Percentiles rank a stretch among this genome's conserved stretches.
phyloP scores from a whole-genome alignment of 2,329 filamentous ascomycete genomes.

The Sarocladiaceae sp. region DNA sequence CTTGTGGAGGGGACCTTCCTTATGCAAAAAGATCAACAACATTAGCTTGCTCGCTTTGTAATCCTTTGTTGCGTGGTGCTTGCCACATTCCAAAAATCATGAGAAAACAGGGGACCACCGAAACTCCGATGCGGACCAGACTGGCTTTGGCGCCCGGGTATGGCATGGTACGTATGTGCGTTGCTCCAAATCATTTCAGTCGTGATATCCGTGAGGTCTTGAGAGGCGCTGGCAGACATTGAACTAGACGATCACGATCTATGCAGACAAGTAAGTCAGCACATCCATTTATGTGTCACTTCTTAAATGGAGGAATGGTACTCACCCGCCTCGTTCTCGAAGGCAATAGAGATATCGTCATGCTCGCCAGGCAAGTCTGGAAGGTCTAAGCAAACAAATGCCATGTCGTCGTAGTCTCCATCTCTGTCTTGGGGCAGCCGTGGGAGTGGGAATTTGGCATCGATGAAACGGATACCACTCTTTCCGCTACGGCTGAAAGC shows the following conservation, averaged over 20 bases:
- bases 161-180: background rate
- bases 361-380: conserved; percentile 89
- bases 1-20: background rate
- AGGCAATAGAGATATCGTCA: conserved; percentile 82
- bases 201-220: conserved; percentile 34
- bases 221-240: conserved; percentile 52
- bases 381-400: conserved; percentile 81
- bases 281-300: too few species aligned
- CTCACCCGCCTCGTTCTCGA: conserved; percentile 75
- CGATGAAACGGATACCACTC: conserved; percentile 72
- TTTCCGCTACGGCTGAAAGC: conserved; percentile 60
- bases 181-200: conserved; percentile 8
- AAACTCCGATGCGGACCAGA: conserved; percentile 1
- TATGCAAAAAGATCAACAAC: conserved; percentile 1
- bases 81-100: background rate
- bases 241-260: conserved; percentile 52
- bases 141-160: background rate
- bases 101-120: background rate
- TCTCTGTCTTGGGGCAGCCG: conserved; percentile 50
- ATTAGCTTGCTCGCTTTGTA: conserved; percentile 4
- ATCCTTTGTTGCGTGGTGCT: background rate
- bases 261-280: conserved; percentile 9
- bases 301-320: too few species aligned
- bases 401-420: conserved; percentile 53
- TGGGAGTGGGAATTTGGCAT: conserved; percentile 86